Base-by-base conservation (phyloP, 140 eudicot species). In the Senecio squalidus region DNA sequence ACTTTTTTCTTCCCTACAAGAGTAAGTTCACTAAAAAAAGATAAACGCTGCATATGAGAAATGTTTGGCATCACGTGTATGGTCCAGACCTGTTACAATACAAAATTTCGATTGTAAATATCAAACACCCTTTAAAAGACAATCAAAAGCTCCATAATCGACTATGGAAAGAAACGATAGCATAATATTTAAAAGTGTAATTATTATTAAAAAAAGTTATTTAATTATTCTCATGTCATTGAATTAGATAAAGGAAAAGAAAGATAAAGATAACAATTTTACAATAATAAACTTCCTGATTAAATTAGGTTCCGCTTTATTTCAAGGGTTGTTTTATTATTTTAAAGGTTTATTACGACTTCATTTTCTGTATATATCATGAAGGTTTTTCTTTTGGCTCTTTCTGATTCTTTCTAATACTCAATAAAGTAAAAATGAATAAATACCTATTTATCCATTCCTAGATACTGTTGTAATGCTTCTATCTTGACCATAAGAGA, bases 401-500 rank as follows among this genome's bases (percentile, higher is more conserved):
- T 51, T 27, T 25, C 38, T 7, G 33, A 9, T 14, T 52, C 58
- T n/a, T 16, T 25, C 18, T 10, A 52, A 50, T 14, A 20, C 16
- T 9, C 50, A 27, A 52, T 25, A 5, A 22, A 0, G 39, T 27
- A 52, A 26, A 28, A 15, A 50, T 22, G 4, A 52, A 27, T 27
- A 16, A 21, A 52, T 52, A 18, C 21, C 58, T 27, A 22, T 14
- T 52, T 52, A 27, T 31, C 60, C 11, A 51, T 67, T 73, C 49
- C 64, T 17, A 45, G 74, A 68, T 28, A 71, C 3, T 13, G 83
- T 66, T 5, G 58, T 30, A 40, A 64, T 51, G 65, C 80, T 74
- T 67, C 82, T 71, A 25, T 75, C 79, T 46, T 70, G 82, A 38
- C 95, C 89, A 64, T 73, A 45, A 11, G 86, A 66, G n/a, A 61